Evolutionary conservation across 208 protist species (phyloP), one percentile per base, ranked within the genome.

Genomic region (Angomonas desouzai): DNA sequence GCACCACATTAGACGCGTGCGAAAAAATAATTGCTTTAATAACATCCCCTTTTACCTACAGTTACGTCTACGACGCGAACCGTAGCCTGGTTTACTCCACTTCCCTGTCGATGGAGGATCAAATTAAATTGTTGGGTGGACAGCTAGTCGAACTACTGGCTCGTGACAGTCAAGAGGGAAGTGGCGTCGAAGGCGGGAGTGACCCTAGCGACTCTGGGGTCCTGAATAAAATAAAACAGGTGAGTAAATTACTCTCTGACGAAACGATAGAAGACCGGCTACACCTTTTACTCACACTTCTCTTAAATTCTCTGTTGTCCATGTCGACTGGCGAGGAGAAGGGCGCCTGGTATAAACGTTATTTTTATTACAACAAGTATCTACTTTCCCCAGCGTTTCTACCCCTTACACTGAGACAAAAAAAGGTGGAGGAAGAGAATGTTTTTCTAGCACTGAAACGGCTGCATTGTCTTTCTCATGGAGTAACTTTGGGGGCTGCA

Each of bases 251-350:
- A 20, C 61, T 92, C 29, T 81, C 85, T 13, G 29, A 33, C 13
- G 84, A 95, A 61, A 95, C 89, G 2, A 2, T 95, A 0, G 77
- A 89, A 68, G 78, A 93, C 36, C 79, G 89, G 6, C 74, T 95
- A 13, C 83, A 93, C 48, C 53, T 88, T 10, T 79, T 49, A 28
- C 7, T 89, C 13, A 68, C 72, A 11, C 65, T 75, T 55, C 68
- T 86, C 25, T 36, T 78, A 13, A 91, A 95, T 47, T 51, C 38
- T 1, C 49, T 80, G 13, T 48, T 85, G 27, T 10, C 20, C 1
- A 38, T 92, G 25, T 72, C 74, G 0, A 36, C 55, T 0, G 53
- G 64, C 20, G 7, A 51, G 45, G 29, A 7, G 2, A 36, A 13
- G 3, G 22, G 27, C 2, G 65, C 45, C 25, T 56, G 64, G 36